Evolutionary conservation across 345 rosid species (phyloP).

Genomic region (Eucalyptus rudis): DNA sequence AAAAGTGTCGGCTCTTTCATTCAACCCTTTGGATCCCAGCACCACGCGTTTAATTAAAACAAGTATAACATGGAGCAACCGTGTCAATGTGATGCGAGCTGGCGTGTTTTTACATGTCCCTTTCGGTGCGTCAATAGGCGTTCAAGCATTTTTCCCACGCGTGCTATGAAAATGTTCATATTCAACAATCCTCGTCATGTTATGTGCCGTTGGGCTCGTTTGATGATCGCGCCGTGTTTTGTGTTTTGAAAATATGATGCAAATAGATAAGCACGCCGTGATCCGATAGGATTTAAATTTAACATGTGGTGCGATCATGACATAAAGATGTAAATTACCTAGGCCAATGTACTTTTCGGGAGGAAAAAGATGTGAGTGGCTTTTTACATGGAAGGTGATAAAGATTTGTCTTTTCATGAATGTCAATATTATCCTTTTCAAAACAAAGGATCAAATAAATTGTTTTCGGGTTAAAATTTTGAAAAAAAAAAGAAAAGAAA

Average conservation of each 20-base stretch:
- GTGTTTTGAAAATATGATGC: not conserved
- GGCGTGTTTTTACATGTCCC: not conserved
- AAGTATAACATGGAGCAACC: not conserved
- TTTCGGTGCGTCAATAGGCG: not conserved
- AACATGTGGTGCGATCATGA: not conserved
- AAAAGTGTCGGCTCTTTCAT: not conserved
- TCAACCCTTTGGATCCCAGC: not conserved
- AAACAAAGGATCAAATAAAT: not conserved
- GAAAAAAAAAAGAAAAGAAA: not conserved
- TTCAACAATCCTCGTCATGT: not conserved
- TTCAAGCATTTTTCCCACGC: not conserved
- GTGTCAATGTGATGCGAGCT: not conserved
- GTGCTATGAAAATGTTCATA: not conserved
- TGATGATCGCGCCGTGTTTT: not conserved
- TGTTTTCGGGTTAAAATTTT: not conserved
- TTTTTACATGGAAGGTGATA: not conserved
- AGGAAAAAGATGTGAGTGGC: not conserved
- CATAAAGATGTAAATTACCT: not conserved
- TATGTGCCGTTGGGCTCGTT: not conserved
- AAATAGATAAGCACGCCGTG: not conserved
- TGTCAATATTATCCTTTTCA: not conserved
- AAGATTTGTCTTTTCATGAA: not conserved
- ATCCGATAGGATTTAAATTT: not conserved
- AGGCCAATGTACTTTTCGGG: not conserved
- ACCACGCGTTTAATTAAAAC: not conserved